Evolutionary conservation across 2,329 filamentous ascomycete genomes (phyloP), one percentile per base, ranked within the genome.

Genomic region (Stagonosporopsis tanaceti): DNA sequence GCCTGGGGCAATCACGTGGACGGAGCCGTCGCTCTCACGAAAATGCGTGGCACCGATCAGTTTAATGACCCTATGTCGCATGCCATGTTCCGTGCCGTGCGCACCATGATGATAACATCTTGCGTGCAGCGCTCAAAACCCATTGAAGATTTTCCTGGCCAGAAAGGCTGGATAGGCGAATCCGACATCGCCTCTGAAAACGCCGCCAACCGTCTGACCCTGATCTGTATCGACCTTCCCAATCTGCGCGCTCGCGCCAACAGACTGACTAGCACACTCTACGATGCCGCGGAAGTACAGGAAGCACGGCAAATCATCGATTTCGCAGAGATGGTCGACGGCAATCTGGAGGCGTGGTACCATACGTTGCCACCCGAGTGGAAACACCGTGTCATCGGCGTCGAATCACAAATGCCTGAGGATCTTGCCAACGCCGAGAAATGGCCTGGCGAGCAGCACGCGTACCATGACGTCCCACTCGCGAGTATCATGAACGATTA

Each of bases 401-500:
- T 76, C 24, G 59, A 69, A 7, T 66, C 62, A 25, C 63, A 68
- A 2, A 57, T 67, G 1, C 65, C 71, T 1, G 70, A 73, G 3
- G 70, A 77, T 20, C 50, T 75, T 2, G 57, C 66, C 2, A 60
- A 62, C 3, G 67, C 74, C 1, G 66, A 69, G 12, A 59, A 71
- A 17, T 79, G 77, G 76, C 65, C 68, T 2, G 77, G 77, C 8
- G 75, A 77, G 27, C 70, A 77, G 46, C 76, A 78, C 47, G 68
- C 72, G 1, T 79, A 78, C 57, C 68, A 74, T 15, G 77, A 78
- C 47, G 67, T 78, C 2, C 68, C 68, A 20, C 66, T 77, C 9
- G 76, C 76, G 1, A 76, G 72, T 45, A 74, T 78, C 55, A 67
- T 76, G 50, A 78, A 79, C 47, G 76, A 79, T 50, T 77, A 79